phyloP scores from a whole-genome alignment of 306 rosid genomes.

The Rubus idaeus region DNA sequence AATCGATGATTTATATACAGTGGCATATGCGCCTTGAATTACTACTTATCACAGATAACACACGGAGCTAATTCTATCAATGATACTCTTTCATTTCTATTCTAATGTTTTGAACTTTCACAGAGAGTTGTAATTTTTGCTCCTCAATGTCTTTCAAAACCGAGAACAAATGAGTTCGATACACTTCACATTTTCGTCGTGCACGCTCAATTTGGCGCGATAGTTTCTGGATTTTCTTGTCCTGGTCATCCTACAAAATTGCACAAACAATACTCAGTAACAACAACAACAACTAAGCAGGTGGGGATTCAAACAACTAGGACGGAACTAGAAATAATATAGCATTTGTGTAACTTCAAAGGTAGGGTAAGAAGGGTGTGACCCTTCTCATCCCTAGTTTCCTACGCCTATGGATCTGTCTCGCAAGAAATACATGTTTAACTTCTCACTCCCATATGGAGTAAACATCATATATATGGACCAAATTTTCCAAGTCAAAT shows the following conservation, averaged over 20 bases:
- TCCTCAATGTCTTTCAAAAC: constrained; percentile 53
- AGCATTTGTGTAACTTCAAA: neutral
- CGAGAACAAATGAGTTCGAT: constrained; percentile 47
- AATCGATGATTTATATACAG: neutral
- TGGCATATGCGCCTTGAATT: neutral
- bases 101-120: constrained; percentile 49
- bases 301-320: neutral
- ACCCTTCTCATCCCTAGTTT: neutral
- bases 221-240: constrained; percentile 46
- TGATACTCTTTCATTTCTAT: constrained; percentile 36
- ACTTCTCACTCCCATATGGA: neutral
- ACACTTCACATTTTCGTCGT: constrained; percentile 46
- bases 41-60: neutral
- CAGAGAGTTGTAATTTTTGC: constrained; percentile 47
- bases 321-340: neutral
- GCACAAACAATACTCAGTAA: neutral
- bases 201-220: constrained; percentile 38
- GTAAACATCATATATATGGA: neutral
- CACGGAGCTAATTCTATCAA: neutral
- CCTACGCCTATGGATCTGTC: neutral
- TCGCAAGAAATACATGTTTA: neutral
- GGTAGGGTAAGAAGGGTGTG: neutral
- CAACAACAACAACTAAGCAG: too few relatives aligned
- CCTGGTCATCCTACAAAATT: constrained; percentile 41
- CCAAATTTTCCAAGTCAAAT: neutral